Base-by-base conservation (phyloP, 208 protist genomes). In the Trypanosoma scelopori region DNA sequence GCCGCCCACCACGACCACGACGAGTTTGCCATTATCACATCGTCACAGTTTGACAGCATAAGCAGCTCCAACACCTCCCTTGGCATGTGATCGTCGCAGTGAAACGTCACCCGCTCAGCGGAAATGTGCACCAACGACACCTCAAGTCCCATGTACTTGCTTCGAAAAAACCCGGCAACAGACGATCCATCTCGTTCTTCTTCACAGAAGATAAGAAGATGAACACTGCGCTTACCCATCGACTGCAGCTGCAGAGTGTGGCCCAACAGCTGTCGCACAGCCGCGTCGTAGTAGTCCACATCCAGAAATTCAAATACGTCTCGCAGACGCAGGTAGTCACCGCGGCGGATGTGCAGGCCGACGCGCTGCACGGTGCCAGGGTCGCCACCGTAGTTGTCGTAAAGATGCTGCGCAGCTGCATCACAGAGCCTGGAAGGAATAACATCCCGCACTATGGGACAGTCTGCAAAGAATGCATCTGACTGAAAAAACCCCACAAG, bases 21-120 rank as follows among this genome's bases (percentile, higher is more conserved):
- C 0, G 86, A 93, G 77, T 95, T 95, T 2, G 89, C 87, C 81
- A 95, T 95, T 20, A 95, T 75, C 5, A 95, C 76, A 62, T 95
- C 89, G 61, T 91, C 63, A 72, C 89, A 95, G 47, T 76, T 71
- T 28, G 80, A 62, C 69, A 95, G 74, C 84, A 93, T 91, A 23
- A 93, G 50, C 51, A 95, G 55, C 59, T 95, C 89, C 55, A 91
- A 35, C 52, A 93, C 86, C 22, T 95, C 89, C 22, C 85, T 59
- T n/a, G 81, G 81, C 28, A 56, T 50, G 16, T 50, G 25, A 20
- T 23, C 39, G 7, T 46, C 22, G 20, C 28, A 39, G 11, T 55
- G 46, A 28, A 74, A 52, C 12, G 27, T 1, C n/a, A 56, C 60
- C 18, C 25, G 16, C 52, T 85, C 80, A 9, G 55, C 55, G n/a